Evolutionary conservation across 345 rosid species (phyloP), one percentile per base, ranked within the genome.

Genomic region (Physaria fendleri): DNA sequence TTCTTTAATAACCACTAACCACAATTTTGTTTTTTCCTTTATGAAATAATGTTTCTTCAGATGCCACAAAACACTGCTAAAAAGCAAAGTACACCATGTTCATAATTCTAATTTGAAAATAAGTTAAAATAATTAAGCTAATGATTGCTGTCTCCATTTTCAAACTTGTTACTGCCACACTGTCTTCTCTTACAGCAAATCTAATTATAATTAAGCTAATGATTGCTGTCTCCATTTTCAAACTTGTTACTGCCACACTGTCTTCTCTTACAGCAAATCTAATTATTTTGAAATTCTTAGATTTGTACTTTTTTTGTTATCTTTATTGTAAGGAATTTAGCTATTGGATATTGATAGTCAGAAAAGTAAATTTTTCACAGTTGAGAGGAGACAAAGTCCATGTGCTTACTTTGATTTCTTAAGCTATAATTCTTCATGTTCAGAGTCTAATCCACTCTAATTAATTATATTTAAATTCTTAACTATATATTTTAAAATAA

Each of bases 91-190:
- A 17, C 55, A 11, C 25, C 44, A 4, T 21, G 27, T 42, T 42
- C 8, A 52, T 18, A 21, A 6, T 42, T 16, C 9, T 28, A 27
- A 30, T 40, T 41, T 40, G 65, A 49, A 49, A 41, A 49, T 44
- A 65, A 13, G 29, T 57, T 23, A 35, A n/a, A 59, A 52, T 46
- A 70, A 63, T 63, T 56, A 70, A 70, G 69, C 65, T 70, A 56
- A 70, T 70, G 74, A 70, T 70, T 70, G 74, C 14, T 63, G 74
- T 70, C 74, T 70, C 69, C 54, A 48, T 40, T 63, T 70, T 70
- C 69, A 70, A 70, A 70, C 74, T 40, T 56, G 1, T 32, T 55
- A 25, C 74, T 70, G 74, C 74, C 69, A 70, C 59, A 35, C 50
- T 70, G 74, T 56, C 59, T 56, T 56, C 44, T 54, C 6, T 39